Evolutionary conservation across 106 monocot species (phyloP), one percentile per base, ranked within the genome.

Genomic region (Allium sativum): DNA sequence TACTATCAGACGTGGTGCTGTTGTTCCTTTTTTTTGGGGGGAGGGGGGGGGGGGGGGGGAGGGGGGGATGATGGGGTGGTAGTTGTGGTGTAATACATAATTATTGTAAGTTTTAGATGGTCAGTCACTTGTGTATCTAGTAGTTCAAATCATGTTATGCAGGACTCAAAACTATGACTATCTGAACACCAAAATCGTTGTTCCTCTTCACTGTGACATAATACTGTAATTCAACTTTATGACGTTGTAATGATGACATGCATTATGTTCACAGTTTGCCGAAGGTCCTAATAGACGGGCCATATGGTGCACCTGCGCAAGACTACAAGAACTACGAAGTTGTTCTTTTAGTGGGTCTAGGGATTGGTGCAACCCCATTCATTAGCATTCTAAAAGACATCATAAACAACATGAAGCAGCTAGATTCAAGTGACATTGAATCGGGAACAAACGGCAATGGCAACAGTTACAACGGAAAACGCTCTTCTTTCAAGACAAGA

Each of bases 251-350:
- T 50, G 8, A 50, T 50, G 13, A 50, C 11, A 50, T 12, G 13
- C 15, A 50, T 12, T 50, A 18, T 18, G 7, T 46, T 6, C 47
- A 20, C 77, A 89, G 93, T 63, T 81, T 94, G 46, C 93, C 93
- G 0, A 75, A 57, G 55, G 73, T 94, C 51, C 71, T 86, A 21
- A 86, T 94, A 57, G 93, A 94, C 41, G 93, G 93, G 2, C 93
- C 93, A 0, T 94, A 94, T 51, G 93, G 93, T 11, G 90, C 94
- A 4, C 94, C 90, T n/a, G 90, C 94, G 40, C 94, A 94, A 58
- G 94, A 94, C 76, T 94, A 94, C 80, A 72, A 86, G 83, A 70
- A 86, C 17, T 94, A 94, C 83, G 94, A 94, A 31, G 86, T 90
- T 13, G 83, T 94, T 11, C 81, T 94, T 7, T 80, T 94, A 12